Evolutionary conservation across 2,329 filamentous ascomycete species (phyloP), one percentile per base, ranked within the genome.

Genomic region (Fusarium tricinctum): DNA sequence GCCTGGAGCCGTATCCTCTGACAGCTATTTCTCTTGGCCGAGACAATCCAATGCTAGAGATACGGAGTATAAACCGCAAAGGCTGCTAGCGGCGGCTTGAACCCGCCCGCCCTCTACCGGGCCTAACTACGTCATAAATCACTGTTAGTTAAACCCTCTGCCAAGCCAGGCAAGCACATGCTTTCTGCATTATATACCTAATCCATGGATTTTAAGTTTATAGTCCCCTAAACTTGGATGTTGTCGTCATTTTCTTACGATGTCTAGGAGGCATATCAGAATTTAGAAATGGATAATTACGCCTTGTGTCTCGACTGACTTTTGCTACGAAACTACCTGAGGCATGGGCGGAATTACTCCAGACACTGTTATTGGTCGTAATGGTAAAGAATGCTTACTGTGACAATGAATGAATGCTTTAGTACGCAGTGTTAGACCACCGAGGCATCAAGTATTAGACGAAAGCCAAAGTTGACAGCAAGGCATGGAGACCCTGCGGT

Each of bases 81-180:
- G 28, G 28, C 12, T 45, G 30, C 59, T 58, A 64, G 59, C 59
- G 46, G 33, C 40, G 33, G 35, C 45, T 45, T 64, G 49, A 63
- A 33, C 26, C 39, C 35, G 20, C 23, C 42, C 22, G 45, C 26
- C 26, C 35, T 40, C 23, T 44, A 30, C 49, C 23, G 23, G 13
- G n/a, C 28, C 30, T 33, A 33, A 19, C 54, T 64, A 64, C 61
- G 59, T 64, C 61, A 64, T 58, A 58, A 54, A 35, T 15, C 33
- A 20, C 14, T 22, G 23, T 17, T n/a, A 33, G 14, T 35, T 35
- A 48, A 43, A 57, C 13, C 32, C 26, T 33, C 59, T 45, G 47
- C 35, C 50, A 53, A 48, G 42, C 47, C n/a, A 12, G 35, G 28
- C 50, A 58, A 46, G 60, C 51, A 51, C 51, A 63, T 63, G 43